These are phyloP conservation scores for Neospermospora avenae DNA, from an alignment of 2,329 filamentous ascomycete genomes.

Conservation along the genomic window DNA sequence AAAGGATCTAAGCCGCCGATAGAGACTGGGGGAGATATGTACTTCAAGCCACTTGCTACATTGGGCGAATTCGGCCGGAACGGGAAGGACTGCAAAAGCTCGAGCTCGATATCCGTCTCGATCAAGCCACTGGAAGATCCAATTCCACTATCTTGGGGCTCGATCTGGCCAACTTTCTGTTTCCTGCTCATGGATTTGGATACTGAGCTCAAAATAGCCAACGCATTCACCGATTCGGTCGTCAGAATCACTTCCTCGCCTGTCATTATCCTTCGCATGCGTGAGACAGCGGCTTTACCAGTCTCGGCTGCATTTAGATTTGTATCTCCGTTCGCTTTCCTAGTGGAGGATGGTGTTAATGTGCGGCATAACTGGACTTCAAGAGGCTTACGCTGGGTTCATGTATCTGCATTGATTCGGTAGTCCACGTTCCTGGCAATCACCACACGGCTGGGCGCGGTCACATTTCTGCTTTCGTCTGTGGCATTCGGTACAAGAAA, in stretches of 20 bases:
- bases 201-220: neutral
- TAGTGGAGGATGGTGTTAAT: conserved; percentile 2
- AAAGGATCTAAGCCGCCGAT: conserved; percentile 13
- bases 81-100: neutral
- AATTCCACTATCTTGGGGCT: neutral
- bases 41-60: conserved; percentile 10
- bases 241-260: conserved; percentile 20
- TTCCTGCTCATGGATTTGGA: neutral
- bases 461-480: conserved; percentile 29
- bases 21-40: neutral
- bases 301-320: neutral
- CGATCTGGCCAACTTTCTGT: neutral
- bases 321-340: conserved; percentile 1
- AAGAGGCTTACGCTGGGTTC: conserved; percentile 15
- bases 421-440: conserved; percentile 22
- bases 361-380: neutral
- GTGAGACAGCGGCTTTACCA: conserved; percentile 8
- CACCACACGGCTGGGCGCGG: conserved; percentile 18
- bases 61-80: conserved; percentile 7
- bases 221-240: conserved; percentile 17
- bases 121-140: neutral
- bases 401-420: conserved; percentile 23
- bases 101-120: neutral
- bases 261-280: conserved; percentile 15
- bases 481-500: conserved; percentile 27